Percentiles rank a stretch among this genome's conserved stretches.
Conservation (phyloP, 257 asterid genomes). For the Agastache rugosa region DNA sequence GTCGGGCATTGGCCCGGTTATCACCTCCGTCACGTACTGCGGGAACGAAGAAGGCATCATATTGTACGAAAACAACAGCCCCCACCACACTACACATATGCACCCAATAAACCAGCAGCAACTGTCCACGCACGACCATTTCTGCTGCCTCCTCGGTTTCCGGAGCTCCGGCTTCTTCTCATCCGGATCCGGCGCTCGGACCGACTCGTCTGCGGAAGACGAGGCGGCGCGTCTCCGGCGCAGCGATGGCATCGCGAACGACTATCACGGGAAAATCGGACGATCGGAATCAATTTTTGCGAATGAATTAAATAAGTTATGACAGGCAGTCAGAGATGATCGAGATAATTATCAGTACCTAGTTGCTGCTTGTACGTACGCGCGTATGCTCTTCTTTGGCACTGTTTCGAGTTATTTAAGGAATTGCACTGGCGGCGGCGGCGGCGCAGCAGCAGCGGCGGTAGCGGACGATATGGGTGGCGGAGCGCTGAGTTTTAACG, state of each 20-base stretch:
- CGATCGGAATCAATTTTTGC: neutral
- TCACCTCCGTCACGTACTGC: constrained; percentile 76
- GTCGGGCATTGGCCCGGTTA: constrained; percentile 90
- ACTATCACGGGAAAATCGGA: constrained; percentile 5
- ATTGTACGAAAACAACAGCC: constrained; percentile 64
- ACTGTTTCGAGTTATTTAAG: neutral
- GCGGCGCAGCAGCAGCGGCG: constrained; percentile 27
- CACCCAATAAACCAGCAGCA: constrained; percentile 90
- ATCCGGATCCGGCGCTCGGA: constrained; percentile 44
- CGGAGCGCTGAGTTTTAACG: constrained; percentile 30
- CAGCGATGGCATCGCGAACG: constrained; percentile 47
- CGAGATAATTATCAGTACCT: constrained; percentile 5
- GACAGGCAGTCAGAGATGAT: neutral
- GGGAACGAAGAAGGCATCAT: constrained; percentile 93
- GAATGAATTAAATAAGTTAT: neutral
- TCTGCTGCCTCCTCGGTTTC: constrained; percentile 40
- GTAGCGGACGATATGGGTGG: constrained; percentile 33
- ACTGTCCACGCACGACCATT: constrained; percentile 84
- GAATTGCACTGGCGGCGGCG: constrained; percentile 25
- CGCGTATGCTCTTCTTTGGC: neutral
- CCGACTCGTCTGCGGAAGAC: constrained; percentile 39
- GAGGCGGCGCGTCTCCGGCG: constrained; percentile 55
- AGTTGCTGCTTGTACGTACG: constrained; percentile 27
- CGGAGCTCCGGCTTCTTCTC: constrained; percentile 43
- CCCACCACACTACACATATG: constrained; percentile 82